These are phyloP conservation scores for Trapa bicornis DNA, from an alignment of 345 rosid species.

Conservation along the genomic window DNA sequence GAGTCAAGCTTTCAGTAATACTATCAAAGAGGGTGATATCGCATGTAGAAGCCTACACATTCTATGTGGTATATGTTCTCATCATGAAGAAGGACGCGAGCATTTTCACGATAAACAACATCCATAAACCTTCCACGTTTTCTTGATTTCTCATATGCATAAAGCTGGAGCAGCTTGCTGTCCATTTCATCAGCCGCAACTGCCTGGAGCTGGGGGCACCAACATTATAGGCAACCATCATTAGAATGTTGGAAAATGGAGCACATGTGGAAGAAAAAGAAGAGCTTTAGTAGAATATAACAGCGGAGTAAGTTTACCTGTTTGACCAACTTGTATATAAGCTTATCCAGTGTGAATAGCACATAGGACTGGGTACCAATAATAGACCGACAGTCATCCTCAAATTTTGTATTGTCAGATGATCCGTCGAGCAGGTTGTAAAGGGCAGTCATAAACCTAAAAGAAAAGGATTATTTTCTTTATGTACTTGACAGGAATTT, in stretches of 20 bases:
- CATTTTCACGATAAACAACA: constrained; percentile 68
- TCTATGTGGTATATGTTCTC: constrained; percentile 83
- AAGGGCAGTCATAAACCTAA: constrained; percentile 85
- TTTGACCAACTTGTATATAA: constrained; percentile 81
- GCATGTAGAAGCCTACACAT: constrained; percentile 48
- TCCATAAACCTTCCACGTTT: constrained; percentile 59
- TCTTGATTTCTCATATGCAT: constrained; percentile 70
- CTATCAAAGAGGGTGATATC: not conserved
- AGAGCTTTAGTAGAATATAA: not conserved
- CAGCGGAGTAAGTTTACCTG: constrained; percentile 38
- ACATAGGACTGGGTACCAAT: constrained; percentile 95
- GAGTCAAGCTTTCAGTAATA: not conserved
- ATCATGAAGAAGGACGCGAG: constrained; percentile 80
- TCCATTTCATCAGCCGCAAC: constrained; percentile 80
- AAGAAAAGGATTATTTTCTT: constrained; percentile 5
- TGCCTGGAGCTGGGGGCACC: constrained; percentile 59
- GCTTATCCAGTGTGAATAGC: constrained; percentile 86
- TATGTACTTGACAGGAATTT: not conserved
- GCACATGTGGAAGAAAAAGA: not conserved
- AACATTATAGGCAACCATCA: not conserved
- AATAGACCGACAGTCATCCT: constrained; percentile 94
- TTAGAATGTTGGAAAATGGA: not conserved
- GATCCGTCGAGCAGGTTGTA: constrained; percentile 89
- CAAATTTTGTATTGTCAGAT: constrained; percentile 87
- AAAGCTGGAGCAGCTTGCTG: constrained; percentile 75